Conservation (phyloP, 352 stramenopile species). For the Globisporangium lucens region DNA sequence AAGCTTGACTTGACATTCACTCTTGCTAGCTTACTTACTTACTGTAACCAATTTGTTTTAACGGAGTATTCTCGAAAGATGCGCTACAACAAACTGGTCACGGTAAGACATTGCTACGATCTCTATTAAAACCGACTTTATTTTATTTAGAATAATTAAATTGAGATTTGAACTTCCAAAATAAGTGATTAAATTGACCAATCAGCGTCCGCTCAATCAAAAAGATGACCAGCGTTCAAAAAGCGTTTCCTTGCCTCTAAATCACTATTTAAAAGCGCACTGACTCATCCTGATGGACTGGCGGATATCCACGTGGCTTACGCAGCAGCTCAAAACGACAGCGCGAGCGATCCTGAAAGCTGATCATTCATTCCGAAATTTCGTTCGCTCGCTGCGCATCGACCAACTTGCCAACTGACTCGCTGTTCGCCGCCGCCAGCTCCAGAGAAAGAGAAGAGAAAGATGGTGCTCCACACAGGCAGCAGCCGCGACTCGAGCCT, state of each 20-base stretch:
- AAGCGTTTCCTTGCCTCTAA: neutral
- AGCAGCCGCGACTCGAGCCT: conserved; percentile 56
- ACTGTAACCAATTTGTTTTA: no score
- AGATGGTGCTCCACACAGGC: conserved; percentile 43
- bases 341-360: neutral
- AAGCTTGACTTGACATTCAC: no score
- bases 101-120: no score
- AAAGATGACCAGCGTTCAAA: neutral
- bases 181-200: neutral
- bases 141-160: no score
- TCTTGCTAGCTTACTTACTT: no score
- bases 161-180: no score
- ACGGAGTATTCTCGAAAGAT: no score
- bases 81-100: no score
- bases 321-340: neutral
- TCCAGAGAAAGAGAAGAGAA: conserved; percentile 5
- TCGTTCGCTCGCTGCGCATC: conserved; percentile 6
- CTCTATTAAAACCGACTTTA: no score
- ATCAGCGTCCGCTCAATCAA: neutral
- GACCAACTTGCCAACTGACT: neutral
- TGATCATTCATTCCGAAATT: neutral
- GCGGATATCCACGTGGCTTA: neutral
- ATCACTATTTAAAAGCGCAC: neutral
- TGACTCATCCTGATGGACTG: neutral
- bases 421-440: neutral